Percentiles rank a stretch among this genome's conserved stretches.
These are phyloP conservation scores for Zoysia pacifica DNA, from an alignment of 176 grass and related monocot genomes.

Conservation along the genomic window DNA sequence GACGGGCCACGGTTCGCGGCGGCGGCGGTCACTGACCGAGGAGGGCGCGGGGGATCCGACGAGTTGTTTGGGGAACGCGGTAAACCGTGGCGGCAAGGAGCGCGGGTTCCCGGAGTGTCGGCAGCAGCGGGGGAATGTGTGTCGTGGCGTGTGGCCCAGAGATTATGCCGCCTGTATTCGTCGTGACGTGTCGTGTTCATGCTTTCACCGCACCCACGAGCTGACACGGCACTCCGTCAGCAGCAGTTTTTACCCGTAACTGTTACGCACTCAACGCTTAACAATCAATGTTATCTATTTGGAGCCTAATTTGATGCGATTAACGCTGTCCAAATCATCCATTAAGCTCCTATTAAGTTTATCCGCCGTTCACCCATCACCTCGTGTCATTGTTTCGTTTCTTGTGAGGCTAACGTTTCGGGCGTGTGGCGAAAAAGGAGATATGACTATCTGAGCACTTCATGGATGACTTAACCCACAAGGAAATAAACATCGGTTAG, in stretches of 20 bases:
- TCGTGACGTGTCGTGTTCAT: not conserved
- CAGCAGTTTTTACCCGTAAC: not conserved
- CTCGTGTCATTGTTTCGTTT: no score
- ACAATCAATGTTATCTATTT: no score
- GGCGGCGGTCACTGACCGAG: not conserved
- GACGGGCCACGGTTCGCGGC: accelerated
- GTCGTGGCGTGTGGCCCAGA: not conserved
- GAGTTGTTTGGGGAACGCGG: conserved; percentile 18
- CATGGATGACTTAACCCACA: not conserved
- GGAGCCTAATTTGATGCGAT: no score
- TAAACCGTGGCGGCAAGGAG: not conserved
- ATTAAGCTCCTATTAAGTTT: no score
- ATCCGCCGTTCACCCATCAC: no score
- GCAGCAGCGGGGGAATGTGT: conserved; percentile 30
- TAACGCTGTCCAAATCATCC: no score
- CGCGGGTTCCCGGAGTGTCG: conserved; percentile 45
- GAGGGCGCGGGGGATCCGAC: conserved; percentile 6
- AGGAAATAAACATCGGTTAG: not conserved
- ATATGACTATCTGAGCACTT: no score
- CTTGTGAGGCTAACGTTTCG: no score
- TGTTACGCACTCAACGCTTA: no score
- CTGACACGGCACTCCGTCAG: not conserved
- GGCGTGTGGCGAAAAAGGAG: no score
- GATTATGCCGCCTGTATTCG: conserved; percentile 13
- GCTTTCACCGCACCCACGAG: not conserved